A percentile compares a stretch with the other conserved stretches of the same genome.
Conservation (phyloP, 345 rosid species). For the Salix viminalis region DNA sequence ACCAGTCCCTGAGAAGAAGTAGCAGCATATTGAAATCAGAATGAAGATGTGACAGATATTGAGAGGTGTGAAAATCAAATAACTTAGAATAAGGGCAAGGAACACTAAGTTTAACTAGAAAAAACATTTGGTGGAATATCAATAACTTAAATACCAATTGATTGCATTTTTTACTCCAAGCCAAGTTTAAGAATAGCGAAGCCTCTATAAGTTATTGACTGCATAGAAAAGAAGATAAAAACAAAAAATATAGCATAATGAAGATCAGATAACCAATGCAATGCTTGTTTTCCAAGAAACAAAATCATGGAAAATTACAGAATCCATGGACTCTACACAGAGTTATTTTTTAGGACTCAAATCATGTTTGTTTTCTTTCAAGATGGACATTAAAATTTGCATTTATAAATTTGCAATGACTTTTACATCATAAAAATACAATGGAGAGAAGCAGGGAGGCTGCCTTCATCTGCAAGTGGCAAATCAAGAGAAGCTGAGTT, state of each 20-base stretch:
- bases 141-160: background rate
- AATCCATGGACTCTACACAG: background rate
- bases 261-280: background rate
- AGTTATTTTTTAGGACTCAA: background rate
- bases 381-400: background rate
- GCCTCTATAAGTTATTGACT: background rate
- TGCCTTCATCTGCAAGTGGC: background rate
- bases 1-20: constrained; percentile 79
- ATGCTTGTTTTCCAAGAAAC: background rate
- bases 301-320: background rate
- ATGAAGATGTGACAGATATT: background rate
- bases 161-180: background rate
- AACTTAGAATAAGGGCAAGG: background rate
- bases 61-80: background rate
- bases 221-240: background rate
- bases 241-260: background rate
- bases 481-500: background rate
- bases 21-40: constrained; percentile 4
- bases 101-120: background rate
- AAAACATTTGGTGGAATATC: background rate
- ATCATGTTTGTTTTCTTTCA: background rate
- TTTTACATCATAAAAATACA: background rate
- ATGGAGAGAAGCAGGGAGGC: too few species aligned
- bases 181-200: background rate
- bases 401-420: background rate